Conservation (phyloP, 2,329 filamentous ascomycete species). For the Colletotrichum sp. region DNA sequence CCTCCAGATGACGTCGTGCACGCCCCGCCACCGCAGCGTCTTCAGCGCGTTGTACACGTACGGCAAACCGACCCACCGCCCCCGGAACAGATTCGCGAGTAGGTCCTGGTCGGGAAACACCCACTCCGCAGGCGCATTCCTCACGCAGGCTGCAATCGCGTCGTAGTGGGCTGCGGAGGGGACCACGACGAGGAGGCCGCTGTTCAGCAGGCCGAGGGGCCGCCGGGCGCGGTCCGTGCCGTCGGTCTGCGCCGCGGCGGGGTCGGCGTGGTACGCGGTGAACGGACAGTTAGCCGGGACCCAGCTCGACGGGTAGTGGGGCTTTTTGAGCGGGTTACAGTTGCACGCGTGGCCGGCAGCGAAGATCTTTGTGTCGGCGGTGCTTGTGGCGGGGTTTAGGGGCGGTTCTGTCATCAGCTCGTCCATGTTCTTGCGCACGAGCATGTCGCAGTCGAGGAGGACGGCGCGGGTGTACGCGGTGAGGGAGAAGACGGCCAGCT, state of each 20-base stretch:
- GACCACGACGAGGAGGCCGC: neutral
- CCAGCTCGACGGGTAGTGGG: constrained; percentile 80
- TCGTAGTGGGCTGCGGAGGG: neutral
- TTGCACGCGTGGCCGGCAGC: constrained; percentile 84
- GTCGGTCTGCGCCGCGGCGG: constrained; percentile 39
- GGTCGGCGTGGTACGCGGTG: constrained; percentile 55
- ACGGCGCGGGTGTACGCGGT: constrained; percentile 79
- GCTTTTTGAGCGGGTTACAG: constrained; percentile 79
- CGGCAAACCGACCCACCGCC: constrained; percentile 61
- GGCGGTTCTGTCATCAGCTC: constrained; percentile 81
- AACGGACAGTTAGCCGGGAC: constrained; percentile 61
- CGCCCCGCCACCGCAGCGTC: constrained; percentile 50
- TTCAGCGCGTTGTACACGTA: constrained; percentile 68
- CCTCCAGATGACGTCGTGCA: neutral
- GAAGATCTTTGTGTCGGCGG: constrained; percentile 59
- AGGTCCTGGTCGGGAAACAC: constrained; percentile 65
- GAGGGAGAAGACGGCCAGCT: constrained; percentile 61
- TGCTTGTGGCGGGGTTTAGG: constrained; percentile 54
- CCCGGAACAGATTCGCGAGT: constrained; percentile 57
- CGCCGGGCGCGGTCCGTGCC: neutral
- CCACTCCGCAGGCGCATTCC: constrained; percentile 41
- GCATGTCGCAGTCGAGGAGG: constrained; percentile 87
- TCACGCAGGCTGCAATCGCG: neutral
- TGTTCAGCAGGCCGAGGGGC: neutral
- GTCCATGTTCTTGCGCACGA: constrained; percentile 84